phyloP scores from a whole-genome alignment of 345 rosid species.

The Geranium rotundifolium region DNA sequence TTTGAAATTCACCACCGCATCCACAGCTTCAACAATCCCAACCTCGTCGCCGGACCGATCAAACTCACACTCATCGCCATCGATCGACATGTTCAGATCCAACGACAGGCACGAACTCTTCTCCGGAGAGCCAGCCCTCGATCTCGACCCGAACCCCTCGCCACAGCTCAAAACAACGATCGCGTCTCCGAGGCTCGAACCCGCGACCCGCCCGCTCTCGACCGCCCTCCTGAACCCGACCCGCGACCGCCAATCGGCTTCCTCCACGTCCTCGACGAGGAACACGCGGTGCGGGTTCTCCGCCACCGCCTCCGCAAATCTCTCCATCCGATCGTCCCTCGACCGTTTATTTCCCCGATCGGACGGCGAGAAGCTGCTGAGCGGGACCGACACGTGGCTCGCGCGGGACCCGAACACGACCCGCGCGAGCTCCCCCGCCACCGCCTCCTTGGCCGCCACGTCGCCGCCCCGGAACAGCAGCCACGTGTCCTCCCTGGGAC shows the following conservation, averaged over 20 bases:
- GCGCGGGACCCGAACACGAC: not conserved
- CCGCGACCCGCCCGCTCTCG: conserved; percentile 48
- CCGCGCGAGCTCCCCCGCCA: not conserved
- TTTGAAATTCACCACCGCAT: conserved; percentile 45
- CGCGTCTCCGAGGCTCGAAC: conserved; percentile 36
- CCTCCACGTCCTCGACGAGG: conserved; percentile 64
- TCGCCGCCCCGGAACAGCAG: not conserved
- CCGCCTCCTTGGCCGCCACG: not conserved
- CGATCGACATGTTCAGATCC: conserved; percentile 66
- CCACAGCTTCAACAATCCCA: conserved; percentile 67
- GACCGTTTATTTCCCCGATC: conserved; percentile 4
- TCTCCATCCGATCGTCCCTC: conserved; percentile 53
- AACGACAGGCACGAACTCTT: conserved; percentile 34
- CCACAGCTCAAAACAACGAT: conserved; percentile 71
- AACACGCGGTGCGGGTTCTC: conserved; percentile 63
- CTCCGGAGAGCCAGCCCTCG: conserved; percentile 38
- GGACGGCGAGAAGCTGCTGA: not conserved
- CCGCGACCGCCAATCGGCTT: conserved; percentile 54
- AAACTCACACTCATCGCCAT: conserved; percentile 32
- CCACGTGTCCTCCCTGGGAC: not conserved
- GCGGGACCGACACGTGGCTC: not conserved
- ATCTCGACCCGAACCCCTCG: conserved; percentile 58
- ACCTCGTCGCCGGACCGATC: conserved; percentile 43
- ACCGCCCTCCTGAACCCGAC: conserved; percentile 60
- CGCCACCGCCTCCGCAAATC: conserved; percentile 51